Evolutionary conservation across 345 rosid genomes (phyloP).

Genomic region (Diplotaxis tenuifolia): DNA sequence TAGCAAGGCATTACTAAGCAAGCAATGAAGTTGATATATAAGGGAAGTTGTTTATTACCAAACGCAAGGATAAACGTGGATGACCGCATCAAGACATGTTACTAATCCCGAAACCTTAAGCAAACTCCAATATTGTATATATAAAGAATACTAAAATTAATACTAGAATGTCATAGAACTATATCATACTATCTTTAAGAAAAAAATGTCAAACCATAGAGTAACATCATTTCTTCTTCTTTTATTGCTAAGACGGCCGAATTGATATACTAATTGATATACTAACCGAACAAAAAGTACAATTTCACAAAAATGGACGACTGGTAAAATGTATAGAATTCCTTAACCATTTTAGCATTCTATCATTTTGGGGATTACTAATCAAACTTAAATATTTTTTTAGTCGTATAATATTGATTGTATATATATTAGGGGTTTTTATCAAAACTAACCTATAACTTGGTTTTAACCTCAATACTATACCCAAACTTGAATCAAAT

Average conservation of each 20-base stretch:
- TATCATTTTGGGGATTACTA: not conserved
- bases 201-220: not conserved
- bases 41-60: not conserved
- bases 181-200: not conserved
- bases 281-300: not conserved
- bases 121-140: not conserved
- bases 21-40: not conserved
- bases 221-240: not conserved
- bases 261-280: not conserved
- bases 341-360: not conserved
- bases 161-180: not conserved
- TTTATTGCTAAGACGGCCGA: not conserved
- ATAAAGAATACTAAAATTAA: not conserved
- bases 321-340: not conserved
- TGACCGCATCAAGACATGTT: slow-evolving; percentile 32
- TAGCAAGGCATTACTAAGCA: slow-evolving; percentile 2
- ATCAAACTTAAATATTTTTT: not conserved
- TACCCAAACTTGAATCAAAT: no score
- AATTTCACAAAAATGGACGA: not conserved
- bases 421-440: no score
- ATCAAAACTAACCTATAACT: no score
- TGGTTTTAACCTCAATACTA: no score
- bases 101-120: slow-evolving; percentile 26
- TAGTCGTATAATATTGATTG: not conserved
- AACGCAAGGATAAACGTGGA: slow-evolving; percentile 20